Conservation (phyloP, 148 eudicot genomes). For the Rhododendron ferrugineum region DNA sequence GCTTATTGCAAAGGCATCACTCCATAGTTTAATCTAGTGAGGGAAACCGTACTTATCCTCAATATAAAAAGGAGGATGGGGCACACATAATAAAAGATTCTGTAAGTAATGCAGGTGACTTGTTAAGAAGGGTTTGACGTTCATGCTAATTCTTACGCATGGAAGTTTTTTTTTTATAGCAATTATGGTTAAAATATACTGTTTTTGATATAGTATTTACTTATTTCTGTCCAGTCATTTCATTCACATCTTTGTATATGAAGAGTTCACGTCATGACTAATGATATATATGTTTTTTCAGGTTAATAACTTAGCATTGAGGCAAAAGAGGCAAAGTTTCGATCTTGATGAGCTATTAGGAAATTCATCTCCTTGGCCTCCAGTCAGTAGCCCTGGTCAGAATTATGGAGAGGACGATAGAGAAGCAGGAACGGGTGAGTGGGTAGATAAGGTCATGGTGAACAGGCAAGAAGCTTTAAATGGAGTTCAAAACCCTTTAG, state of each 20-base stretch:
- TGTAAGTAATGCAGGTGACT: neutral
- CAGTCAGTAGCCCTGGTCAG: conserved; percentile 47
- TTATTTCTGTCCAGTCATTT: neutral
- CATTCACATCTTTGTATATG: neutral
- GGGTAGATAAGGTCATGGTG: conserved; percentile 99
- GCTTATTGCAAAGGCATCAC: neutral
- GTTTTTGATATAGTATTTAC: neutral
- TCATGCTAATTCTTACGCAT: neutral
- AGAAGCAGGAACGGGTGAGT: conserved; percentile 77
- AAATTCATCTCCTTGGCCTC: conserved; percentile 93
- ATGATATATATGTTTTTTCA: conserved; percentile 16
- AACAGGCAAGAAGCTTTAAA: conserved; percentile 69
- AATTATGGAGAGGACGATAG: conserved; percentile 54
- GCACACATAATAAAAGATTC: neutral
- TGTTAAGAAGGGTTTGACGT: neutral
- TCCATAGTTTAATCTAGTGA: neutral
- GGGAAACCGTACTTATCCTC: neutral
- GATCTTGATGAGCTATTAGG: conserved; percentile 83
- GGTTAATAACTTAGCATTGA: conserved; percentile 43
- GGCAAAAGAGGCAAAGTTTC: conserved; percentile 65
- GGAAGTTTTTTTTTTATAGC: neutral
- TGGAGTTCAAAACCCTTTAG: conserved; percentile 36
- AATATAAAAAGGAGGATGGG: neutral
- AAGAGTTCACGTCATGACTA: neutral
- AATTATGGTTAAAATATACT: neutral